A percentile compares a stretch with the other conserved stretches of the same genome.
Conservation (phyloP, 371 early-diverging fungal genomes). For the Syncephalastrum monosporum region DNA sequence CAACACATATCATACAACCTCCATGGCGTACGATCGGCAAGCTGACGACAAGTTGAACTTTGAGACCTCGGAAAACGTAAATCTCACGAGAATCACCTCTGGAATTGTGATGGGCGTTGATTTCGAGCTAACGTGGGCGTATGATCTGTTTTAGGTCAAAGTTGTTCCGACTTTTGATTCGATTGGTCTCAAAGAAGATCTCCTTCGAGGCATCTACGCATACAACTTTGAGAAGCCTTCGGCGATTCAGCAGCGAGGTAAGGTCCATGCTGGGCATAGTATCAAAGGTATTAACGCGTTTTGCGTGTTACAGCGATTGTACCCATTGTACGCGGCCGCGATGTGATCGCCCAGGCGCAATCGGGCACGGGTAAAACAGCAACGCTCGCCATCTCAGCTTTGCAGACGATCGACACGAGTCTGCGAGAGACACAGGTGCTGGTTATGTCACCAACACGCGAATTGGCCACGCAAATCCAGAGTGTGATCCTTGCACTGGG, state of each 20-base stretch:
- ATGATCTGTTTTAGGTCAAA: conserved; percentile 34
- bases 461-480: conserved; percentile 98
- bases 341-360: conserved; percentile 99
- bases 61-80: conserved; percentile 69
- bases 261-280: background rate
- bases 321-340: conserved; percentile 90
- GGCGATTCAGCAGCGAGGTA: conserved; percentile 94
- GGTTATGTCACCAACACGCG: conserved; percentile 98
- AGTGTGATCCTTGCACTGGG: conserved; percentile 90
- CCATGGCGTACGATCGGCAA: conserved; percentile 45
- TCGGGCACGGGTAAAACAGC: conserved; percentile 99
- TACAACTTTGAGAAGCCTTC: conserved; percentile 95
- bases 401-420: conserved; percentile 91
- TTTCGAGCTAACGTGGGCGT: background rate
- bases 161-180: conserved; percentile 91
- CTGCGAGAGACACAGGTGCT: conserved; percentile 93
- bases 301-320: conserved; percentile 69
- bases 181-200: conserved; percentile 90
- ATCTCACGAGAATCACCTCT: background rate
- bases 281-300: background rate
- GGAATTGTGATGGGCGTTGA: background rate
- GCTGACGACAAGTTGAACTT: conserved; percentile 64
- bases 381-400: conserved; percentile 97
- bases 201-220: conserved; percentile 97
- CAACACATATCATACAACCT: conserved; percentile 4